These are phyloP conservation scores for Suillus alpinus DNA, from an alignment of 768 basidiomycete species.

Conservation along the genomic window DNA sequence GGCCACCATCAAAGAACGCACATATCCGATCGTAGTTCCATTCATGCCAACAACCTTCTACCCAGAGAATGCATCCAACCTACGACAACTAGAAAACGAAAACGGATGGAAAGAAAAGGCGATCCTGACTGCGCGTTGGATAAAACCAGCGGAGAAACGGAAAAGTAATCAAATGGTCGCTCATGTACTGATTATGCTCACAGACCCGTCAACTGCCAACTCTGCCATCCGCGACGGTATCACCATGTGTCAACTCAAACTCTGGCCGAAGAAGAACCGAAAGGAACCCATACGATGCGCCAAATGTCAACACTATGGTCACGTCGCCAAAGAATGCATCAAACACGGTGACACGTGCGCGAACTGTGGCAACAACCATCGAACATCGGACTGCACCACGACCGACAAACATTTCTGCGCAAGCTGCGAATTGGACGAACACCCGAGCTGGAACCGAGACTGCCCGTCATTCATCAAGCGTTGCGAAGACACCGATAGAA, in stretches of 20 bases:
- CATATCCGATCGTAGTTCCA: no score
- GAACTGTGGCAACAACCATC: conserved; percentile 1
- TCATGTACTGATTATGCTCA: no score
- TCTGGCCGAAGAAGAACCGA: conserved; percentile 12
- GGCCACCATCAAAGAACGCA: no score
- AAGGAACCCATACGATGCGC: not conserved
- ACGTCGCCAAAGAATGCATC: conserved; percentile 6
- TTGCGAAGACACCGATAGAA: not conserved
- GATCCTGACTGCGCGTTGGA: no score
- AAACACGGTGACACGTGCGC: not conserved
- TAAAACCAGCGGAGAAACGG: no score
- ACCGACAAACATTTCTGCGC: not conserved
- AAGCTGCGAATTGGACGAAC: not conserved
- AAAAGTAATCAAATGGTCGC: no score
- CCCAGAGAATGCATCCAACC: no score
- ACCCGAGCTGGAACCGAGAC: conserved; percentile 5
- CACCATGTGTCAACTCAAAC: conserved; percentile 11
- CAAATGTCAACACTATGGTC: conserved; percentile 5
- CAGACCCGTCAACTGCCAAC: no score
- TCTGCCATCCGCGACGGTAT: conserved; percentile 16
- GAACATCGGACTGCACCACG: not conserved
- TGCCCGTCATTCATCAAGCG: conserved; percentile 12
- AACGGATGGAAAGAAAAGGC: no score
- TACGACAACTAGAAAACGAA: no score
- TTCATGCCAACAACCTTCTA: no score